Evolutionary conservation across 164 flowering plant species (phyloP).

Genomic region (Platanus orientalis): DNA sequence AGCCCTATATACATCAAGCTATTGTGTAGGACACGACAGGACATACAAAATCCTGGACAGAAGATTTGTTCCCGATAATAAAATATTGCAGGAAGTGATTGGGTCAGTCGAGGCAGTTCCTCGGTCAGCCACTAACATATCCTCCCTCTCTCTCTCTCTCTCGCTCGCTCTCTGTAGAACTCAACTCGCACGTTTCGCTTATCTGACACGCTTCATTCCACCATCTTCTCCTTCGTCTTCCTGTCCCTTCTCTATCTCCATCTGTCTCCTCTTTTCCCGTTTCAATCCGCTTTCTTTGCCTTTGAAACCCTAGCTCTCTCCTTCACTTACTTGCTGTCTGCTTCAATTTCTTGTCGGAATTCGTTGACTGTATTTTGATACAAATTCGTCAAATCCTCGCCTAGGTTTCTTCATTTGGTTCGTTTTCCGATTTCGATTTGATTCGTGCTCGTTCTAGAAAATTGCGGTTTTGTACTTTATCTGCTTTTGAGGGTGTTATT

Average conservation of each 20-base stretch:
- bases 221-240: neutral
- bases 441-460: neutral
- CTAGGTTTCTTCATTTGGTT: neutral
- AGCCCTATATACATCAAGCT: too few relatives aligned
- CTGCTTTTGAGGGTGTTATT: neutral
- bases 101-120: too few relatives aligned
- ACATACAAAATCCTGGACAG: too few relatives aligned
- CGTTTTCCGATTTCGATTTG: neutral
- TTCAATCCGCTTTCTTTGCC: too few relatives aligned
- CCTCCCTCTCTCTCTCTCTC: too few relatives aligned
- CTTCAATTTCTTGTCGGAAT: neutral
- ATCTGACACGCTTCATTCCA: neutral
- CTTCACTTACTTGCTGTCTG: neutral
- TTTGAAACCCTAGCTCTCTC: too few relatives aligned
- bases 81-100: too few relatives aligned
- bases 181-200: neutral
- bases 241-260: too few relatives aligned
- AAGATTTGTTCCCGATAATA: too few relatives aligned
- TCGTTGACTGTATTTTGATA: neutral
- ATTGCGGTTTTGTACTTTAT: neutral
- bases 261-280: neutral
- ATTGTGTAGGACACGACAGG: too few relatives aligned
- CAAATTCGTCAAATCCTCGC: neutral
- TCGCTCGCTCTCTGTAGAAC: too few relatives aligned
- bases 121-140: too few relatives aligned